Percentiles rank a stretch among this genome's conserved stretches.
phyloP scores from a whole-genome alignment of 2,329 filamentous ascomycete genomes.

The Aspergillus sergii region DNA sequence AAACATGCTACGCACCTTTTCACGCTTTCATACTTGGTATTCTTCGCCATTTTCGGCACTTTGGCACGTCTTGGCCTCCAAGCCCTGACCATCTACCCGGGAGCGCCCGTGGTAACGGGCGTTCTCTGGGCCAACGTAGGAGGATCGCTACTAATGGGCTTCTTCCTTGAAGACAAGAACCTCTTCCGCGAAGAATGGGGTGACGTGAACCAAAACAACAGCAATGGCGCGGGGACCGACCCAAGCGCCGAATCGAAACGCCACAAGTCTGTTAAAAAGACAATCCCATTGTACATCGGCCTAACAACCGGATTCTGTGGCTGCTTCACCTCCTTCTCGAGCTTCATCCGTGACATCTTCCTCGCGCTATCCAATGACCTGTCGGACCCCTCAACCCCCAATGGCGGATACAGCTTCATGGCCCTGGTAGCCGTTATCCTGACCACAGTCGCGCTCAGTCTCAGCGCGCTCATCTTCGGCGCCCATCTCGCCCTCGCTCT shows the following conservation, averaged over 20 bases:
- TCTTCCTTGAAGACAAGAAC: conserved; percentile 75
- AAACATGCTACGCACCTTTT: conserved; percentile 62
- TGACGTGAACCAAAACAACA: not conserved
- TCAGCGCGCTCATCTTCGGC: conserved; percentile 71
- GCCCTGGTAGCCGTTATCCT: conserved; percentile 76
- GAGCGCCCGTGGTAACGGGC: conserved; percentile 71
- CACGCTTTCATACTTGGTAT: conserved; percentile 76
- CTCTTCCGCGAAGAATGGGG: conserved; percentile 74
- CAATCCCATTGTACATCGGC: conserved; percentile 84
- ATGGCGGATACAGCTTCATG: conserved; percentile 80
- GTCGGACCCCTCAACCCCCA: conserved; percentile 54
- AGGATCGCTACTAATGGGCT: conserved; percentile 82
- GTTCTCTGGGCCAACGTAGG: conserved; percentile 87
- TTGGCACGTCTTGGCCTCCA: conserved; percentile 80
- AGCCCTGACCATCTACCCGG: conserved; percentile 76
- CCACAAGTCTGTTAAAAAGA: conserved; percentile 72
- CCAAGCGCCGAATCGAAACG: conserved; percentile 45
- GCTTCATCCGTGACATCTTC: conserved; percentile 79
- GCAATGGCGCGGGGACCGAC: conserved; percentile 35
- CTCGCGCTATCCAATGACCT: conserved; percentile 77
- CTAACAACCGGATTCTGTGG: conserved; percentile 86
- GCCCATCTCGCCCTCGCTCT: conserved; percentile 71
- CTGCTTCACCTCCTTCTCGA: conserved; percentile 86
- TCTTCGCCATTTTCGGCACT: conserved; percentile 85
- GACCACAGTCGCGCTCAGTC: conserved; percentile 68